A percentile compares a stretch with the other conserved stretches of the same genome.
Evolutionary conservation across 306 rosid species (phyloP).

Genomic region (Cicer bijugum): DNA sequence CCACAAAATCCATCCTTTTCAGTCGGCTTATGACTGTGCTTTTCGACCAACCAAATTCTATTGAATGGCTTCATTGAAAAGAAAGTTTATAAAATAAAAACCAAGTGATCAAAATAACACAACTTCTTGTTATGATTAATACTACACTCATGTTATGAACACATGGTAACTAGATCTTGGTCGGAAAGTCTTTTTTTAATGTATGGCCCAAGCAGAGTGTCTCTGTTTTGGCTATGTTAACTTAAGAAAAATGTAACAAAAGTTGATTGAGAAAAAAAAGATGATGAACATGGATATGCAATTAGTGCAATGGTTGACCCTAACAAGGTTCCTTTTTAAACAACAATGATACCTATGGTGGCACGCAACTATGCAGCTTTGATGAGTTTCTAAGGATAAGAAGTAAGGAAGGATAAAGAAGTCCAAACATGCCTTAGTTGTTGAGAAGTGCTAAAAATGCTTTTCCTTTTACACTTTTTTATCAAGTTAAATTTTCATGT

Average conservation of each 20-base stretch:
- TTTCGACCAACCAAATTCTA: constrained; percentile 55
- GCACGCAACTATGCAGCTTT: constrained; percentile 53
- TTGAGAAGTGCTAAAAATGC: neutral
- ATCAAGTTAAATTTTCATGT: neutral
- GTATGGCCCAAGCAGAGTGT: constrained; percentile 43
- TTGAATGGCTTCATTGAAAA: constrained; percentile 45
- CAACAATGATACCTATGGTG: constrained; percentile 52
- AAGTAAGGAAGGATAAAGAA: constrained; percentile 25
- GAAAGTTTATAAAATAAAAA: constrained; percentile 6
- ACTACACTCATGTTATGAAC: constrained; percentile 30
- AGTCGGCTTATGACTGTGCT: constrained; percentile 39
- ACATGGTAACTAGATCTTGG: constrained; percentile 39
- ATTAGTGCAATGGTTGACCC: constrained; percentile 65
- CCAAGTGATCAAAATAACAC: constrained; percentile 1
- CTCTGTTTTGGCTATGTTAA: constrained; percentile 33
- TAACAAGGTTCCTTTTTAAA: constrained; percentile 49
- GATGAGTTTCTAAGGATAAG: constrained; percentile 47
- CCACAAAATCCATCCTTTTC: constrained; percentile 43
- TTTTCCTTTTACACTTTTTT: neutral
- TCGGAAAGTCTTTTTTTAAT: constrained; percentile 39
- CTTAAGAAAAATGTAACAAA: constrained; percentile 42
- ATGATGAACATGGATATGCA: constrained; percentile 42
- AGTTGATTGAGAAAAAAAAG: neutral
- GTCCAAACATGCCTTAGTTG: neutral
- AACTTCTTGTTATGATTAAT: constrained; percentile 14